These are phyloP conservation scores for Neurospora crassa DNA, from an alignment of 2,329 filamentous ascomycete genomes.

Conservation along the genomic window DNA sequence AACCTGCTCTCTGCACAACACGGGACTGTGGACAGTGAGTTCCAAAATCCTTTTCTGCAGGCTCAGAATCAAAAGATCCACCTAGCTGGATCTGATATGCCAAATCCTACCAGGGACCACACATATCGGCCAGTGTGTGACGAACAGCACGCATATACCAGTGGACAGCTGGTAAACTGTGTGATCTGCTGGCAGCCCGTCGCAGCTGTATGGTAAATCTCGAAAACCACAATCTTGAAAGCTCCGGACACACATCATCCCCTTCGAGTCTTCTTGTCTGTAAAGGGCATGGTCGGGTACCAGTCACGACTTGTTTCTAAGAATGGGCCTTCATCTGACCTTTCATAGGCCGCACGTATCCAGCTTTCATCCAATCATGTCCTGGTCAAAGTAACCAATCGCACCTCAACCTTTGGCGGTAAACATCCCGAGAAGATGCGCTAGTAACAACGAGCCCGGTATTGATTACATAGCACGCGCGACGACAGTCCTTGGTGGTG, in stretches of 20 bases:
- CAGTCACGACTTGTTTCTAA: background rate
- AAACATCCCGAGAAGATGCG: background rate
- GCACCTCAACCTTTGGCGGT: background rate
- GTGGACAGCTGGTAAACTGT: background rate
- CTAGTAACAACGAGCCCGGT: background rate
- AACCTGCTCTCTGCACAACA: background rate
- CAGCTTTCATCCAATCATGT: background rate
- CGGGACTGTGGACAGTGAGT: background rate
- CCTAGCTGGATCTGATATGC: background rate
- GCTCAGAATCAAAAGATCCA: background rate
- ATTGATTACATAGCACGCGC: background rate
- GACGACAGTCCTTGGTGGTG: background rate
- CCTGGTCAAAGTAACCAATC: background rate
- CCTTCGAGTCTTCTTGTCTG: background rate
- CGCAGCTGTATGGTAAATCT: background rate
- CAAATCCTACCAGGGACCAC: background rate
- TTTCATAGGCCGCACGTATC: background rate
- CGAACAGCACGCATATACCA: background rate
- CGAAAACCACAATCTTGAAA: background rate
- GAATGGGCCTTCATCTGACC: background rate
- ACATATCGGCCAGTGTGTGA: background rate
- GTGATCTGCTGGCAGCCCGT: background rate
- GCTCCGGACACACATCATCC: background rate
- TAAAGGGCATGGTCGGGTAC: background rate
- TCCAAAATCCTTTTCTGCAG: background rate